A percentile compares a stretch with the other conserved stretches of the same genome.
Conservation (phyloP, 768 basidiomycete species). For the Lactarius indigo region DNA sequence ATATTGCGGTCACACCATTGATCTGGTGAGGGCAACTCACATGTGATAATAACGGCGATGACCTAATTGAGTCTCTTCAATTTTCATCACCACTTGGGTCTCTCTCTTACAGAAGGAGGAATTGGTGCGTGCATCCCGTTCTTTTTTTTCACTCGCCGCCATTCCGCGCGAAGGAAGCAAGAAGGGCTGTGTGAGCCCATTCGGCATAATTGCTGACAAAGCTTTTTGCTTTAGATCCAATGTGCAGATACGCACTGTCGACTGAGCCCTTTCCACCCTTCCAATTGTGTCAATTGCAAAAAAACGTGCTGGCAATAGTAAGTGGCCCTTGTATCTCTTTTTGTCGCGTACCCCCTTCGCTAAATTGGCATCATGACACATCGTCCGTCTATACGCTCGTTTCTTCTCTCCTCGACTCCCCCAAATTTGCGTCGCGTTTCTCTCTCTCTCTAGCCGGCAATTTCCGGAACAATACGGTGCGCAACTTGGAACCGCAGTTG, state of each 20-base stretch:
- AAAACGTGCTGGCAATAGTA: conserved; percentile 25
- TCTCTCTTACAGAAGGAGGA: conserved; percentile 21
- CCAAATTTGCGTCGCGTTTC: neutral
- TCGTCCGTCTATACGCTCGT: too few species aligned
- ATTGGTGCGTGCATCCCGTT: conserved; percentile 14
- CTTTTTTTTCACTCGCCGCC: neutral
- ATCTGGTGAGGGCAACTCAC: conserved; percentile 14
- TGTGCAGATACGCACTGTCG: conserved; percentile 20
- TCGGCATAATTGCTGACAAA: neutral
- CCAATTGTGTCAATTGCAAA: conserved; percentile 21
- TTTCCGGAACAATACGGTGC: conserved; percentile 24
- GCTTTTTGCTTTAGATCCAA: conserved; percentile 14
- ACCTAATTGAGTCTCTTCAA: neutral
- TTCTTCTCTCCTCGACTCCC: too few species aligned
- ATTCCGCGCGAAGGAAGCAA: neutral
- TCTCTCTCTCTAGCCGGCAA: conserved; percentile 12
- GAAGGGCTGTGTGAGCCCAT: neutral
- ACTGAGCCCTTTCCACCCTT: conserved; percentile 20
- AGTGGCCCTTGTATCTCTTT: neutral
- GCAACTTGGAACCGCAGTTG: neutral
- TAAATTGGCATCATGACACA: neutral
- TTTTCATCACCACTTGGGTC: neutral
- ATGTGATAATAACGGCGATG: neutral
- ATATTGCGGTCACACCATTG: conserved; percentile 18
- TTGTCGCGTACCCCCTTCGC: neutral